A percentile compares a stretch with the other conserved stretches of the same genome.
These are phyloP conservation scores for Neonectria punicea DNA, from an alignment of 2,329 filamentous ascomycete genomes.

Conservation along the genomic window DNA sequence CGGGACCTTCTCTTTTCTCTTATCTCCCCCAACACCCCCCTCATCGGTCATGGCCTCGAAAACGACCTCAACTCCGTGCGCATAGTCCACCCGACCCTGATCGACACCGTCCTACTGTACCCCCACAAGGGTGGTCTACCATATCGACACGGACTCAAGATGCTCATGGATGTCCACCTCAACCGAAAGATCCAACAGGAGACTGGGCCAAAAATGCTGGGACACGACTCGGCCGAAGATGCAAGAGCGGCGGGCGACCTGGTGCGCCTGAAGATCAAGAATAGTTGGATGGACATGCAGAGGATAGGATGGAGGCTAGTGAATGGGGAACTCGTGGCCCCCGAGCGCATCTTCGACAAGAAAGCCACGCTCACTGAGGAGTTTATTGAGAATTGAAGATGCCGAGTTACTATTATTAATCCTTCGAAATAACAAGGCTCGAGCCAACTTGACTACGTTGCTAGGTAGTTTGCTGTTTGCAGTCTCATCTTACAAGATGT, in stretches of 20 bases:
- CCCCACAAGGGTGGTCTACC: conserved; percentile 83
- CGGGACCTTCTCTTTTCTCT: conserved; percentile 80
- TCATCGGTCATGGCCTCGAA: conserved; percentile 94
- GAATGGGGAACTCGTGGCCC: conserved; percentile 58
- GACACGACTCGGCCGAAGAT: conserved; percentile 94
- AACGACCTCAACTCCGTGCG: conserved; percentile 92
- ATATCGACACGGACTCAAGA: conserved; percentile 79
- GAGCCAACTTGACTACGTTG: neutral
- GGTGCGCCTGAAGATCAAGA: conserved; percentile 75
- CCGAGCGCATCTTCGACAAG: conserved; percentile 41
- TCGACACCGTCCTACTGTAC: conserved; percentile 88
- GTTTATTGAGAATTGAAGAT: conserved; percentile 48
- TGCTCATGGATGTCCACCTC: conserved; percentile 76
- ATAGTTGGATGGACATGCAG: conserved; percentile 76
- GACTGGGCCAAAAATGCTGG: conserved; percentile 59
- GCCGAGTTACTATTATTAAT: neutral
- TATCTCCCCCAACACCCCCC: conserved; percentile 79
- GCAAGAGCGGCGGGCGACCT: conserved; percentile 89
- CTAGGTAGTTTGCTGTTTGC: neutral
- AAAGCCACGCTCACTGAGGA: conserved; percentile 49
- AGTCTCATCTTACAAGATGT: neutral
- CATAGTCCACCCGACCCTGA: conserved; percentile 83
- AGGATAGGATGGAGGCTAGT: conserved; percentile 73
- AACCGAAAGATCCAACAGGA: conserved; percentile 83
- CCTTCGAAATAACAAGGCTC: too few species aligned